These are phyloP conservation scores for Boletellus deceptivus DNA, from an alignment of 1,284 basidiomycete species.

Conservation along the genomic window DNA sequence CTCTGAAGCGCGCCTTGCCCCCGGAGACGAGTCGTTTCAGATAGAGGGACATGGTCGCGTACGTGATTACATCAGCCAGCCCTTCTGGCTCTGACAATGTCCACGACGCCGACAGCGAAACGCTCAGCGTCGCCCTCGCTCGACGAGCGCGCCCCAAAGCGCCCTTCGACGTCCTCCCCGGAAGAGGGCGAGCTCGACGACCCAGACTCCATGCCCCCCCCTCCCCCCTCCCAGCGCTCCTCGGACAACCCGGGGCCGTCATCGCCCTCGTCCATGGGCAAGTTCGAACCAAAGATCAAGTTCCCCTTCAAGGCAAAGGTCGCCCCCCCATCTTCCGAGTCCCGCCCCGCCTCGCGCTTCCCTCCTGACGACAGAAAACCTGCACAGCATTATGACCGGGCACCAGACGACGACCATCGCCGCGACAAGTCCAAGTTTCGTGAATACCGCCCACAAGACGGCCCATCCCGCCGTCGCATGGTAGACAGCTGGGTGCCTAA, in stretches of 20 bases:
- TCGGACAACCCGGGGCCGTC: slow-evolving; percentile 10
- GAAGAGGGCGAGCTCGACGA: slow-evolving; percentile 78
- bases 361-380: slow-evolving; percentile 25
- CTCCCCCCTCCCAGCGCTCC: slow-evolving; percentile 15
- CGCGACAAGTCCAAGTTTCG: slow-evolving; percentile 31
- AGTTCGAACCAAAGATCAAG: slow-evolving; percentile 48
- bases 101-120: slow-evolving; percentile 44
- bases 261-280: slow-evolving; percentile 25
- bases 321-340: slow-evolving; percentile 6
- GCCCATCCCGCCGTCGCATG: slow-evolving; percentile 20
- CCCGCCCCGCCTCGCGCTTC: slow-evolving; percentile 14
- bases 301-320: slow-evolving; percentile 73
- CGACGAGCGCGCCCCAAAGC: slow-evolving; percentile 50
- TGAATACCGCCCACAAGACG: slow-evolving; percentile 25
- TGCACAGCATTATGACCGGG: slow-evolving; percentile 42
- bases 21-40: slow-evolving; percentile 71
- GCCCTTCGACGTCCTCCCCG: slow-evolving; percentile 58
- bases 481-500: slow-evolving; percentile 33
- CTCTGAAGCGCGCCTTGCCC: slow-evolving; percentile 75
- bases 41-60: slow-evolving; percentile 50
- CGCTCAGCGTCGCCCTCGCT: slow-evolving; percentile 54
- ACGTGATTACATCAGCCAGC: slow-evolving; percentile 24
- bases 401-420: slow-evolving; percentile 44
- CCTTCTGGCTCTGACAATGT: slow-evolving; percentile 19
- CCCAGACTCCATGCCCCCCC: slow-evolving; percentile 13